Conservation (phyloP, 306 rosid species). For the Lithocarpus polystachyus region DNA sequence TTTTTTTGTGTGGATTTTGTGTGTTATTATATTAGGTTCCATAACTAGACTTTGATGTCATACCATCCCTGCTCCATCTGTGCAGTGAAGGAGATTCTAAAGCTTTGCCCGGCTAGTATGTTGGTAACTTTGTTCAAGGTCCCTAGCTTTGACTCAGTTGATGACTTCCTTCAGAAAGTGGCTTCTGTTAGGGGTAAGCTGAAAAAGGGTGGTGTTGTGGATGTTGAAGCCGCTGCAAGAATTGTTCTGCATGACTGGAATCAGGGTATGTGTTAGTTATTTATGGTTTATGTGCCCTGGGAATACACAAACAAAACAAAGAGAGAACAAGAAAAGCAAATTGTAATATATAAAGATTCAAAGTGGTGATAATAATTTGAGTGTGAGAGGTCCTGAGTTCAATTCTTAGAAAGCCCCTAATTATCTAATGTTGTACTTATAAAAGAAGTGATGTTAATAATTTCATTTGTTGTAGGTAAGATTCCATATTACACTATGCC, state of each 20-base stretch:
- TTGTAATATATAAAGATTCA: not conserved
- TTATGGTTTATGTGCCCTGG: not conserved
- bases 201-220: slow-evolving; percentile 85
- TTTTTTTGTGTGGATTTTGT: not conserved
- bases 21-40: not conserved
- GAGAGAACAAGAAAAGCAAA: not conserved
- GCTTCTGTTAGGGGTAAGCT: slow-evolving; percentile 92
- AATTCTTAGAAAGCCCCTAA: too few species aligned
- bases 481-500: slow-evolving; percentile 92
- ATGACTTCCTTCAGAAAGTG: slow-evolving; percentile 78
- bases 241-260: slow-evolving; percentile 96
- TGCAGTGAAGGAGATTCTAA: slow-evolving; percentile 93
- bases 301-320: not conserved
- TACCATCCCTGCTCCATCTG: slow-evolving; percentile 14
- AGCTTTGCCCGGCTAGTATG: slow-evolving; percentile 65
- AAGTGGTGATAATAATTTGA: not conserved
- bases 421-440: too few species aligned
- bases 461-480: slow-evolving; percentile 59
- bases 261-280: slow-evolving; percentile 51
- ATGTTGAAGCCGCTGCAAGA: slow-evolving; percentile 76
- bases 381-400: too few species aligned
- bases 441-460: not conserved
- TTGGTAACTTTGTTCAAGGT: slow-evolving; percentile 75
- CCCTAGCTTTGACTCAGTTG: slow-evolving; percentile 77
- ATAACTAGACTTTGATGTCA: not conserved